These are phyloP conservation scores for Fusarium devonianum DNA, from an alignment of 2,329 filamentous ascomycete genomes.

Conservation along the genomic window DNA sequence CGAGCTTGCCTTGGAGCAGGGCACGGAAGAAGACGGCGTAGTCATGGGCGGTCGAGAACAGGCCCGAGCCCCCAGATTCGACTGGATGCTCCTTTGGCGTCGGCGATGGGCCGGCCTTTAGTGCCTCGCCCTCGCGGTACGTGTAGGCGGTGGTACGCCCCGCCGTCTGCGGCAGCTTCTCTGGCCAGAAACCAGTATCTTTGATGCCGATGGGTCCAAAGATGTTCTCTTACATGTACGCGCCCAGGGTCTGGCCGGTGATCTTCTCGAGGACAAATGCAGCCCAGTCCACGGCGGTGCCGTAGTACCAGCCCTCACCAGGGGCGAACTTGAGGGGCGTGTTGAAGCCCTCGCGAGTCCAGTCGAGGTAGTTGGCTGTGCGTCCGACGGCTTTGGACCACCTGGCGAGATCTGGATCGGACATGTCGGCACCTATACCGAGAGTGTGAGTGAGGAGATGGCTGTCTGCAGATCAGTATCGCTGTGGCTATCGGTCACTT, in stretches of 20 bases:
- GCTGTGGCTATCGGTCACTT: too few species aligned
- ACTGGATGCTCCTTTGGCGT: constrained; percentile 44
- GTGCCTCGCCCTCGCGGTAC: constrained; percentile 30
- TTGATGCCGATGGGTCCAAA: constrained; percentile 48
- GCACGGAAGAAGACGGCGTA: constrained; percentile 48
- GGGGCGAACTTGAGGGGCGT: constrained; percentile 55
- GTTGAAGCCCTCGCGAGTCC: constrained; percentile 48
- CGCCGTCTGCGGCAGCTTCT: constrained; percentile 37
- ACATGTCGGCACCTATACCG: constrained; percentile 55
- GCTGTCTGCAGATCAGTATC: constrained; percentile 26
- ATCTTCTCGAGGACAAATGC: constrained; percentile 53
- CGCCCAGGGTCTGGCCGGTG: constrained; percentile 47
- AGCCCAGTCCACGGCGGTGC: constrained; percentile 56
- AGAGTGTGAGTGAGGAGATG: constrained; percentile 58
- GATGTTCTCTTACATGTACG: constrained; percentile 49
- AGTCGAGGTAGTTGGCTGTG: constrained; percentile 43
- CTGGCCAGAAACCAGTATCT: constrained; percentile 49
- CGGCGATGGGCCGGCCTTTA: constrained; percentile 30
- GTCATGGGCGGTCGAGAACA: constrained; percentile 52
- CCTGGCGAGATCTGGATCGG: constrained; percentile 48
- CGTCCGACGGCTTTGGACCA: constrained; percentile 51
- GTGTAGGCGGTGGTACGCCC: constrained; percentile 33
- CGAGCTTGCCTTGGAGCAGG: constrained; percentile 43
- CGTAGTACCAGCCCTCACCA: constrained; percentile 59
- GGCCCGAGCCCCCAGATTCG: constrained; percentile 54